Conservation (phyloP, 441 rosid genomes). For the Populus hybrid region DNA sequence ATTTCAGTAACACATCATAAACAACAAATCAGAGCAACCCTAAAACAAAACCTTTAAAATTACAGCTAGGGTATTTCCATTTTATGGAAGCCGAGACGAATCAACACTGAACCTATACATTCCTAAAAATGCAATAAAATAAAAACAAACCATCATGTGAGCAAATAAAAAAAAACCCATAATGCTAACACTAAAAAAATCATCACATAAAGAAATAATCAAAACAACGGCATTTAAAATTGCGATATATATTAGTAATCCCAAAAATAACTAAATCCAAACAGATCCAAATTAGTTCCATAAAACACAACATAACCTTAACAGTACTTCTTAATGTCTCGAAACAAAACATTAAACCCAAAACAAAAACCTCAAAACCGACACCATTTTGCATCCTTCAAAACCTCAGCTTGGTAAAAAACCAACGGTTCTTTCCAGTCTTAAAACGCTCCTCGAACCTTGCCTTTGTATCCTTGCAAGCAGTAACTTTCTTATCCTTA, state of each 20-base stretch:
- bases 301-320: neutral
- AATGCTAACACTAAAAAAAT: too few relatives aligned
- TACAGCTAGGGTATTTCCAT: neutral
- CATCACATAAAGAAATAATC: too few relatives aligned
- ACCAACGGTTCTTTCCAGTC: constrained; percentile 66
- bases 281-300: neutral
- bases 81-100: too few relatives aligned
- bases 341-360: neutral
- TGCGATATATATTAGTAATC: neutral
- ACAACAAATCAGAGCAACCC: too few relatives aligned
- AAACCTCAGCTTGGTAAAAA: constrained; percentile 63
- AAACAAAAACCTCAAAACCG: neutral
- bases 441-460: constrained; percentile 61
- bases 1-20: neutral
- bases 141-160: neutral
- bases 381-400: neutral
- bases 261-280: neutral
- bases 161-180: neutral
- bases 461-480: constrained; percentile 52
- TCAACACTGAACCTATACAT: neutral
- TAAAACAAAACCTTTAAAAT: neutral
- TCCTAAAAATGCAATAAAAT: too few relatives aligned
- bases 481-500: constrained; percentile 49
- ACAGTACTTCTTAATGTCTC: neutral
- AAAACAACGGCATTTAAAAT: neutral